Percentiles rank a stretch among this genome's conserved stretches.
Conservation (phyloP, 306 rosid genomes). For the Fragaria iinumae region DNA sequence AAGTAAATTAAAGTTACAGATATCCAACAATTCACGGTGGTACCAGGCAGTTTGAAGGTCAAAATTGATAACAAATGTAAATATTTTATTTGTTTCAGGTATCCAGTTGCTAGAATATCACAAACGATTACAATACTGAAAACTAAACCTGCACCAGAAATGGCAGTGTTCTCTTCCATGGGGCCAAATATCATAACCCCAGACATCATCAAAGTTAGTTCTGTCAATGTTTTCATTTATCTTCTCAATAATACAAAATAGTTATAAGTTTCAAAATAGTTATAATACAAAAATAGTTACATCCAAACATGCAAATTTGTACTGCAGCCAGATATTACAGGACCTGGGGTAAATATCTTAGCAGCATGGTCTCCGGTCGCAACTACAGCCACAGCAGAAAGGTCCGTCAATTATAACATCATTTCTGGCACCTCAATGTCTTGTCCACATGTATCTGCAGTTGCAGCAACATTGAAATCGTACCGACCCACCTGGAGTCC, state of each 20-base stretch:
- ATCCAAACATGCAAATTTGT: slow-evolving; percentile 5
- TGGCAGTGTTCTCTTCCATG: slow-evolving; percentile 61
- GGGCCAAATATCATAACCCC: slow-evolving; percentile 66
- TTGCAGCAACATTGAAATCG: slow-evolving; percentile 55
- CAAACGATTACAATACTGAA: slow-evolving; percentile 43
- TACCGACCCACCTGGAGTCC: slow-evolving; percentile 57
- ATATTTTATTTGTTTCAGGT: slow-evolving; percentile 36
- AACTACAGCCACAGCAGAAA: slow-evolving; percentile 40
- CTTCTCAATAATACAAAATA: background rate
- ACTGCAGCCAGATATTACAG: slow-evolving; percentile 67
- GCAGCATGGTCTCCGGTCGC: slow-evolving; percentile 75
- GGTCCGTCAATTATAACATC: slow-evolving; percentile 53
- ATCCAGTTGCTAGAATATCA: slow-evolving; percentile 52
- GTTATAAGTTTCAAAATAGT: background rate
- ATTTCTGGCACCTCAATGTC: slow-evolving; percentile 71
- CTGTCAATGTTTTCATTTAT: background rate
- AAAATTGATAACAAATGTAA: slow-evolving; percentile 5
- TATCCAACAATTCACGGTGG: slow-evolving; percentile 1
- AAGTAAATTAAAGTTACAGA: background rate
- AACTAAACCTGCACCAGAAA: slow-evolving; percentile 59
- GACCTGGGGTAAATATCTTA: slow-evolving; percentile 62
- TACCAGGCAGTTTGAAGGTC: slow-evolving; percentile 5
- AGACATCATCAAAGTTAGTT: slow-evolving; percentile 61
- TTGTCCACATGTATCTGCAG: slow-evolving; percentile 59
- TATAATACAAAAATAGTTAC: background rate